Conservation (phyloP, 768 basidiomycete species). For the Cyathus striatus region DNA sequence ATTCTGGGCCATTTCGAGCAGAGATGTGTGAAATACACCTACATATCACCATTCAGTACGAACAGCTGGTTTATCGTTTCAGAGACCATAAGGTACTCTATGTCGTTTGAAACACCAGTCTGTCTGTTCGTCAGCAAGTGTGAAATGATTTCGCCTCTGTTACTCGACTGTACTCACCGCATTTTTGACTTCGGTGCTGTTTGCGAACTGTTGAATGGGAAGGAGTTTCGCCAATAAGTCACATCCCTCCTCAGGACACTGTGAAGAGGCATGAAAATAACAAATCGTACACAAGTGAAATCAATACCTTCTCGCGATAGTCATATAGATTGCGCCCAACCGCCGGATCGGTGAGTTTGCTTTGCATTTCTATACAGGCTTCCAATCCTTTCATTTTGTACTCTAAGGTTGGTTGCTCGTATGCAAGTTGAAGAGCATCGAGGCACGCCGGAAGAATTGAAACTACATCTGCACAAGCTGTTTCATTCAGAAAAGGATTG, state of each 20-base stretch:
- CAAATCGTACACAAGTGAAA: not conserved
- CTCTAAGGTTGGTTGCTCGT: not conserved
- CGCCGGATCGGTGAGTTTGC: not conserved
- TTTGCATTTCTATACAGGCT: not conserved
- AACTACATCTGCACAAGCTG: not conserved
- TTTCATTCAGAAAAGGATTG: not conserved
- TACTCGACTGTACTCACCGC: no score
- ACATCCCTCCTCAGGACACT: not conserved
- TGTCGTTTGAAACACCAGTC: not conserved
- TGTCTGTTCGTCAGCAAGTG: no score
- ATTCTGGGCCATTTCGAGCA: not conserved
- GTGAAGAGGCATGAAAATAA: no score
- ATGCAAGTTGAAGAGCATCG: not conserved
- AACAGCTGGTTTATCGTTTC: not conserved
- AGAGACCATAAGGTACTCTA: not conserved
- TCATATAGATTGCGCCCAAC: not conserved
- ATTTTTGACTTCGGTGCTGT: no score
- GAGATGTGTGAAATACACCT: not conserved
- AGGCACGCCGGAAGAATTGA: not conserved
- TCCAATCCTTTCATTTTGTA: not conserved
- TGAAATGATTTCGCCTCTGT: no score
- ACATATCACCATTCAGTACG: not conserved
- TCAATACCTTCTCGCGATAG: not conserved
- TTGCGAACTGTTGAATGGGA: no score
- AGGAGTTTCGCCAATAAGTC: no score